Evolutionary conservation across 441 rosid species (phyloP).

Genomic region (Manihot esculenta): DNA sequence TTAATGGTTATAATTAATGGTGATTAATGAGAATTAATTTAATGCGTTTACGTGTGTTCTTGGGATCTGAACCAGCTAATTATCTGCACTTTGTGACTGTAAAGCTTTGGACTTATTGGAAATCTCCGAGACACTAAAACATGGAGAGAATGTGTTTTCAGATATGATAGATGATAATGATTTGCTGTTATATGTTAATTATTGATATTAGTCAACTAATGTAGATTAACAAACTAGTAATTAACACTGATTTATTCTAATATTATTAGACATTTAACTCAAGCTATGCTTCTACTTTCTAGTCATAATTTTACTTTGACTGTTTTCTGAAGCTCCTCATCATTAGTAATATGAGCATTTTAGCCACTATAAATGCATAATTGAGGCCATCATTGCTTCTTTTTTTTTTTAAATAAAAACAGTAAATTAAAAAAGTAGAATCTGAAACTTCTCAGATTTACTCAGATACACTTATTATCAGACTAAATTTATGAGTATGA

Average conservation of each 20-base stretch:
- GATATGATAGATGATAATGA: constrained; percentile 26
- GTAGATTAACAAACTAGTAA: constrained; percentile 3
- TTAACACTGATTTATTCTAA: background rate
- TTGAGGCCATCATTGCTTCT: background rate
- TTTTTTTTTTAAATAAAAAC: no score
- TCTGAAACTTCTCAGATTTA: no score
- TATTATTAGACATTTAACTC: background rate
- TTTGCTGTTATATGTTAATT: background rate
- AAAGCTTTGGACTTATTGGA: constrained; percentile 59
- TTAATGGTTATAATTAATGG: constrained; percentile 10
- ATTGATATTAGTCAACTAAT: constrained; percentile 38
- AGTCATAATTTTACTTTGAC: background rate
- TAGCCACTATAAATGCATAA: no score
- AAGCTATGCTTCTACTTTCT: background rate
- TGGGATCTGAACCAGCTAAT: constrained; percentile 62
- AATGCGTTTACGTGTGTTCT: constrained; percentile 57
- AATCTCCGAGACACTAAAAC: constrained; percentile 66
- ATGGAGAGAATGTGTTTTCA: constrained; percentile 85
- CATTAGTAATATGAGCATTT: background rate
- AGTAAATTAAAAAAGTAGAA: no score
- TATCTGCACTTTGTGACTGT: constrained; percentile 49
- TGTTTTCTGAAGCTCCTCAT: background rate
- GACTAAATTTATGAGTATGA: no score
- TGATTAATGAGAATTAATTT: constrained; percentile 18
- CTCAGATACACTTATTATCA: no score